phyloP scores from a whole-genome alignment of 441 rosid species.

The Croton laevigatus region DNA sequence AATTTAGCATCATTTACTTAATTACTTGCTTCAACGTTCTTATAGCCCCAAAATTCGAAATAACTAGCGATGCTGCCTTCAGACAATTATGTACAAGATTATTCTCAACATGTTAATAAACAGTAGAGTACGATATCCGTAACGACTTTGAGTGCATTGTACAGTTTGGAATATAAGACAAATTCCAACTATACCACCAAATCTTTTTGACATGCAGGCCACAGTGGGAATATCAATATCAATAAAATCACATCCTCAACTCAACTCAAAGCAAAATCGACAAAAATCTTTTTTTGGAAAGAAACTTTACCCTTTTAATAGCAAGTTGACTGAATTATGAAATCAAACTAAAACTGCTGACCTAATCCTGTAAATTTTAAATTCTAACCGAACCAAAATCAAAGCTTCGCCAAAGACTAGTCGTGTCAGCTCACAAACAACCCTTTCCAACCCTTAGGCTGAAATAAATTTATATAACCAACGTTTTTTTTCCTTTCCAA shows the following conservation, averaged over 20 bases:
- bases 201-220: neutral
- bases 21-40: neutral
- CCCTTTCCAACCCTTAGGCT: neutral
- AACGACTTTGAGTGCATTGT: neutral
- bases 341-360: too few relatives aligned
- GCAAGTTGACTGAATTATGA: neutral
- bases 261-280: too few relatives aligned
- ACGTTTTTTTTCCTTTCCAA: neutral
- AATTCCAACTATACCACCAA: neutral
- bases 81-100: neutral
- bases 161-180: neutral
- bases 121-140: too few relatives aligned
- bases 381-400: neutral
- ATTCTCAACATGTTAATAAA: neutral
- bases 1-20: neutral
- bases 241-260: neutral
- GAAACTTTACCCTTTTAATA: too few relatives aligned
- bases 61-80: neutral
- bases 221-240: neutral
- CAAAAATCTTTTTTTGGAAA: too few relatives aligned
- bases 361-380: neutral
- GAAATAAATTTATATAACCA: neutral
- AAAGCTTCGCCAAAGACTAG: neutral
- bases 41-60: neutral
- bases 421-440: neutral